Base-by-base conservation (phyloP, 75 land plant genomes). In the Chamaecyparis obtusa region DNA sequence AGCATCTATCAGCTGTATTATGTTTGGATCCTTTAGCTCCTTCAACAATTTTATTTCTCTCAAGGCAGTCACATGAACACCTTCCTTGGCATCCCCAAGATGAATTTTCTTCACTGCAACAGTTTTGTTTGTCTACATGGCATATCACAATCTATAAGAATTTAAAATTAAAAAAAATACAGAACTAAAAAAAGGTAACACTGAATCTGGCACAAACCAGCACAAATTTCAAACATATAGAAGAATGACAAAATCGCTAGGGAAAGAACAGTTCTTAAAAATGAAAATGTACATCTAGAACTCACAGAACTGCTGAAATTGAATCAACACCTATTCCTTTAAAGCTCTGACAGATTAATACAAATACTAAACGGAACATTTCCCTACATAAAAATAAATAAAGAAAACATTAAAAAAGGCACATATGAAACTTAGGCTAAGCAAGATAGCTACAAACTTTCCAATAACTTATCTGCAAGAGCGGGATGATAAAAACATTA, bases 21-120 rank as follows among this genome's bases (percentile, higher is more conserved):
- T 96, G 86, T 96, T 92, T 24, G 99, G 99, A 88, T 96, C 93
- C 72, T 94, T 94, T 10, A 98, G 91, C 91, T 98, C 99, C 86
- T 97, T 98, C 17, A 98, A 93, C 75, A 98, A 90, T 60, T 98
- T 98, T 30, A 98, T 98, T 92, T 98, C 99, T 87, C 99, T 92
- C 55, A 98, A 91, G 16, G 99, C 99, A 57, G 99, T 98, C 64
- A 98, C 94, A 71, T 98, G 94, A 36, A 98, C 97, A 27, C 99
- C 99, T 88, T 98, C 99, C 90, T 96, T 98, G 69, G 97, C 92
- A 85, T 95, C 93, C 44, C 99, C 99, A 21, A 98, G 88, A 44
- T 97, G 94, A 74, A 98, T 98, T 87, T 96, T 96, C 94, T 98
- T 98, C 7, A 98, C 95, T 3, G 99, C 99, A 48, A 98, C 97